Conservation (phyloP, 1,284 basidiomycete genomes). For the Rugosomyces carneus region DNA sequence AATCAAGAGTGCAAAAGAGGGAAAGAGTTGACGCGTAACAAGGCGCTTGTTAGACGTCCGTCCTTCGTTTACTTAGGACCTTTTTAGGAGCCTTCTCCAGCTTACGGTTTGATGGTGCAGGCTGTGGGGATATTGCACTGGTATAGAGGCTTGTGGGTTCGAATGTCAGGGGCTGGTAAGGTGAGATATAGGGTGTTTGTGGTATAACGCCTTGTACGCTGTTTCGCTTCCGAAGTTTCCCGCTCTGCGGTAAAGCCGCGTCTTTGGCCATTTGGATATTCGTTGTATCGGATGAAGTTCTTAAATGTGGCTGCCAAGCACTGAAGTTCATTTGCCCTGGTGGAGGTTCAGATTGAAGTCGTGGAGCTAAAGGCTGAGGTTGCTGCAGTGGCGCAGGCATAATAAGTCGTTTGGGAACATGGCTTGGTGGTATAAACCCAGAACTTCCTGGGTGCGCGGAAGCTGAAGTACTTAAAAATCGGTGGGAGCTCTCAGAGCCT, state of each 20-base stretch:
- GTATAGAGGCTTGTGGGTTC: slow-evolving; percentile 6
- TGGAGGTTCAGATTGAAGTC: slow-evolving; percentile 8
- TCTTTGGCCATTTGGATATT: slow-evolving; percentile 3
- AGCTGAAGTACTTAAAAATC: slow-evolving; percentile 6
- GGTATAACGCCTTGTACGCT: slow-evolving; percentile 7
- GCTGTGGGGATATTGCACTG: slow-evolving; percentile 3
- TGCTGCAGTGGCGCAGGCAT: slow-evolving; percentile 57
- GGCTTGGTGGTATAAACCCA: slow-evolving; percentile 25
- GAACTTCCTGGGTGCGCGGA: slow-evolving; percentile 10
- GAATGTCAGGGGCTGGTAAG: slow-evolving; percentile 11
- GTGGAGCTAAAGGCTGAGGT: slow-evolving; percentile 10
- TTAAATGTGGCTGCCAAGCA: slow-evolving; percentile 13
- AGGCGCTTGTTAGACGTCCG: slow-evolving; percentile 10
- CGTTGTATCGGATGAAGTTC: slow-evolving; percentile 9
- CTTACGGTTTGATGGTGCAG: slow-evolving; percentile 7
- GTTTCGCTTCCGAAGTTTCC: slow-evolving; percentile 16
- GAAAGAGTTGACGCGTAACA: slow-evolving; percentile 6
- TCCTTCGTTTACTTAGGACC: slow-evolving; percentile 18
- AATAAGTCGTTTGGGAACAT: slow-evolving; percentile 55
- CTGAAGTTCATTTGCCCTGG: slow-evolving; percentile 8
- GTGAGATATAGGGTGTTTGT: not conserved
- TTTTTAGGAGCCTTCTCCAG: slow-evolving; percentile 15
- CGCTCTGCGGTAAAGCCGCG: slow-evolving; percentile 10
- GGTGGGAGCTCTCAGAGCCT: slow-evolving; percentile 3
- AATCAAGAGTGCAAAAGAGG: slow-evolving; percentile 1